Evolutionary conservation across 1,284 basidiomycete genomes (phyloP).

Genomic region (Moesziomyces sp.): DNA sequence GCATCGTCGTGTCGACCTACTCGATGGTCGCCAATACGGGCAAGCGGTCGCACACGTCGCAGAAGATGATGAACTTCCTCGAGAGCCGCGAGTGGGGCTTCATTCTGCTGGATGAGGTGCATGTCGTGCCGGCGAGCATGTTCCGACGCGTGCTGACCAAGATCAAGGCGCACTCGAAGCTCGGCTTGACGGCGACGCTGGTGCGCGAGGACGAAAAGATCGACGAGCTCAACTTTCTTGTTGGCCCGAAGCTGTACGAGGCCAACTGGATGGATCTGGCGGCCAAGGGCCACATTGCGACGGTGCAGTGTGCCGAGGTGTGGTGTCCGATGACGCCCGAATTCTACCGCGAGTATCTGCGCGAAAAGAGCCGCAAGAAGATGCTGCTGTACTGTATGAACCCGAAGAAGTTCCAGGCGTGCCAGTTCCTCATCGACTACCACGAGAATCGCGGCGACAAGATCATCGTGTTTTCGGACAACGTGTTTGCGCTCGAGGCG

Average conservation of each 20-base stretch:
- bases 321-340: constrained; percentile 99
- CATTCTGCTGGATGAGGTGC: constrained; percentile 67
- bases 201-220: constrained; percentile 99
- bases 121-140: constrained; percentile 68
- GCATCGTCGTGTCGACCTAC: constrained; percentile 67
- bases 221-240: constrained; percentile 97
- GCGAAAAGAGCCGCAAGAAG: constrained; percentile 89
- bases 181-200: constrained; percentile 76
- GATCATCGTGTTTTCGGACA: constrained; percentile 99
- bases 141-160: constrained; percentile 67
- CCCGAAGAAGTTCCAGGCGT: constrained; percentile 98
- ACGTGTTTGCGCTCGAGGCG: constrained; percentile 95
- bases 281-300: constrained; percentile 98
- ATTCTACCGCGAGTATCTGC: constrained; percentile 97
- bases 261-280: constrained; percentile 99
- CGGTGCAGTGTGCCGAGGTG: constrained; percentile 95
- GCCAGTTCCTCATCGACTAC: constrained; percentile 97
- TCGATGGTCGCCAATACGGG: constrained; percentile 68
- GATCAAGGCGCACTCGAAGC: constrained; percentile 67
- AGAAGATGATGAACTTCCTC: constrained; percentile 68
- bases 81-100: constrained; percentile 67
- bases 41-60: constrained; percentile 66
- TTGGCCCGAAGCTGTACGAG: constrained; percentile 98
- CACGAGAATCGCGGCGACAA: constrained; percentile 98
- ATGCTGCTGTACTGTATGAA: constrained; percentile 99